Evolutionary conservation across 1,139 yeast species (phyloP), one percentile per base, ranked within the genome.

Genomic region (Kodamaea ohmeri): DNA sequence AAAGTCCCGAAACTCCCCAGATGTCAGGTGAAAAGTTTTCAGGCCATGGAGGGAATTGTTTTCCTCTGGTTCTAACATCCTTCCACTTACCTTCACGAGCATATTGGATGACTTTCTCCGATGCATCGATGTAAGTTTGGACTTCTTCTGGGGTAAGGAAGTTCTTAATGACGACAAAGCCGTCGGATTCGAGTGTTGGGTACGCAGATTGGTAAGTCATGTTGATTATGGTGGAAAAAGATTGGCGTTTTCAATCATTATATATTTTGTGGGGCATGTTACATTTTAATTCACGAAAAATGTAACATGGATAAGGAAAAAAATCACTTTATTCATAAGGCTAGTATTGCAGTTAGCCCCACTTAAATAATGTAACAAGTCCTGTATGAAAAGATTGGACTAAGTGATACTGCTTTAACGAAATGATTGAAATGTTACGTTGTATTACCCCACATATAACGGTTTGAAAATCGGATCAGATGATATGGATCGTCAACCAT

Each of bases 1-100:
- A 59, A 37, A 76, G 59, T 2, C 78, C 78, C 9, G 73, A 58
- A 12, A 76, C 60, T 1, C 81, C 81, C 81, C 81, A 76, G 43
- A 76, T 75, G 44, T 76, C 80, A 3, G 80, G 78, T 42, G 69
- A 67, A 48, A 69, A 73, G 46, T 73, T 71, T 45, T 62, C 60
- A 11, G 80, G 80, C 80, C 81, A 76, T 16, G 81, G 80, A 4
- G 81, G 80, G 49, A 76, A 76, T 50, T 75, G 80, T 46, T 76
- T 76, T 4, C 79, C 79, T 36, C 73, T 56, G 4, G 79, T 73
- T 49, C 81, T 63, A 11, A 75, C 78, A 33, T 67, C 62, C 12
- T 71, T 62, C 80, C 80, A 76, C 8, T 71, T 59, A 2, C 80
- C 81, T 5, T 58, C 65, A 33, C 81, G 60, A 14, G 79, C 78